phyloP scores from a whole-genome alignment of 1,284 basidiomycete genomes.

The Puccinia coronata region DNA sequence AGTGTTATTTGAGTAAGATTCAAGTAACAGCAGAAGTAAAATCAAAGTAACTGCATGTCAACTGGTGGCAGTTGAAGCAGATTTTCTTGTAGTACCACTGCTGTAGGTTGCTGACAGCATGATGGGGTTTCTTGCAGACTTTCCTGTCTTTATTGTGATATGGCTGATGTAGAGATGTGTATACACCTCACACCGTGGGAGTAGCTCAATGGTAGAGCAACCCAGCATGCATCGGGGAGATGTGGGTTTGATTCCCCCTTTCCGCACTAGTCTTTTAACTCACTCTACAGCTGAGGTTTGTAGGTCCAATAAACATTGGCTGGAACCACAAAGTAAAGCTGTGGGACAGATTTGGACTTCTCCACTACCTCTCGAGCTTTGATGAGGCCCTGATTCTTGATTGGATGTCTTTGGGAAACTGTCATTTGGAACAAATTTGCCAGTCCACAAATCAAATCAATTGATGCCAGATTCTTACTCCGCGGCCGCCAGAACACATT shows the following conservation, averaged over 20 bases:
- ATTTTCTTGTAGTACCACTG: too few relatives aligned
- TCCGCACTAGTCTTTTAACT: too few relatives aligned
- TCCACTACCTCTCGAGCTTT: conserved; percentile 13
- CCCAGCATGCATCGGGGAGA: too few relatives aligned
- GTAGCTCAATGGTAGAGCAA: too few relatives aligned
- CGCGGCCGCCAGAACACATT: not conserved
- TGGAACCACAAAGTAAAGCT: conserved; percentile 19
- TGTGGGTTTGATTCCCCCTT: too few relatives aligned
- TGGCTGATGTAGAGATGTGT: too few relatives aligned
- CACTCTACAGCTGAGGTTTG: too few relatives aligned
- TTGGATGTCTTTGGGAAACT: conserved; percentile 13
- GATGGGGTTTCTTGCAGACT: not conserved
- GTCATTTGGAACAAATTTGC: conserved; percentile 21
- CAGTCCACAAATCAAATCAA: conserved; percentile 20
- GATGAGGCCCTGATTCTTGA: conserved; percentile 8
- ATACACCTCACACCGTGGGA: too few relatives aligned
- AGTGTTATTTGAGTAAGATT: too few relatives aligned
- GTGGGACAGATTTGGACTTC: not conserved
- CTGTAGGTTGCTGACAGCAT: conserved; percentile 3
- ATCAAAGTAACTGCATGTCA: too few relatives aligned
- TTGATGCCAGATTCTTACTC: conserved; percentile 15
- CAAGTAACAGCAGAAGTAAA: too few relatives aligned
- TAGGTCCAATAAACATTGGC: not conserved
- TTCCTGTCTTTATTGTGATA: not conserved
- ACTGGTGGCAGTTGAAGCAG: too few relatives aligned